A percentile compares a stretch with the other conserved stretches of the same genome.
These are phyloP conservation scores for Cenchrus purpureus DNA, from an alignment of 176 grass and related monocot genomes.

Conservation along the genomic window DNA sequence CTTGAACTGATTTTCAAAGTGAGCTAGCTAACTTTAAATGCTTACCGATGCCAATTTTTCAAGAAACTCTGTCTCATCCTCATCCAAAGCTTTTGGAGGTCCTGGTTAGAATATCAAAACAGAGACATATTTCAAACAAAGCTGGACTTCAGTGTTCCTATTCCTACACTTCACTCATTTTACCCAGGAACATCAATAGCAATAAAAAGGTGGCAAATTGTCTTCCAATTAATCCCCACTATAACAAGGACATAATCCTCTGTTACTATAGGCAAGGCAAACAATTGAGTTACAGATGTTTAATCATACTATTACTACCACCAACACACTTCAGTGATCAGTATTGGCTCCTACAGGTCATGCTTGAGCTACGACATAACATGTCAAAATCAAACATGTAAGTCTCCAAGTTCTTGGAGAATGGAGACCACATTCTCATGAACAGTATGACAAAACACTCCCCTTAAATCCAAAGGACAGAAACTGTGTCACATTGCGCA, in stretches of 20 bases:
- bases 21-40: conserved; percentile 22
- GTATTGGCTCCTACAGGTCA: neutral
- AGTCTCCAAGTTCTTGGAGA: neutral
- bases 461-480: neutral
- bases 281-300: neutral
- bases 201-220: conserved; percentile 1
- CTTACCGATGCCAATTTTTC: conserved; percentile 78
- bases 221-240: neutral
- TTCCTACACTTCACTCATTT: neutral
- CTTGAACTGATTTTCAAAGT: neutral
- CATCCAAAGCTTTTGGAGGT: conserved; percentile 94
- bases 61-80: conserved; percentile 92
- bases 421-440: neutral
- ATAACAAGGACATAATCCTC: neutral
- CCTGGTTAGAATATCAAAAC: conserved; percentile 54
- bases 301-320: neutral
- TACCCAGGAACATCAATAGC: conserved; percentile 4
- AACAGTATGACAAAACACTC: neutral
- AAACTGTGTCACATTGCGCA: neutral
- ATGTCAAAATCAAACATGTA: neutral
- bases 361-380: neutral
- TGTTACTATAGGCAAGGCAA: neutral
- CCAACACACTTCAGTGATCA: neutral
- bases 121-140: neutral
- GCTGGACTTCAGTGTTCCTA: neutral